Percentiles rank a stretch among this genome's conserved stretches.
Conservation (phyloP, 2,329 filamentous ascomycete genomes). For the Pseudogymnoascus sp. region DNA sequence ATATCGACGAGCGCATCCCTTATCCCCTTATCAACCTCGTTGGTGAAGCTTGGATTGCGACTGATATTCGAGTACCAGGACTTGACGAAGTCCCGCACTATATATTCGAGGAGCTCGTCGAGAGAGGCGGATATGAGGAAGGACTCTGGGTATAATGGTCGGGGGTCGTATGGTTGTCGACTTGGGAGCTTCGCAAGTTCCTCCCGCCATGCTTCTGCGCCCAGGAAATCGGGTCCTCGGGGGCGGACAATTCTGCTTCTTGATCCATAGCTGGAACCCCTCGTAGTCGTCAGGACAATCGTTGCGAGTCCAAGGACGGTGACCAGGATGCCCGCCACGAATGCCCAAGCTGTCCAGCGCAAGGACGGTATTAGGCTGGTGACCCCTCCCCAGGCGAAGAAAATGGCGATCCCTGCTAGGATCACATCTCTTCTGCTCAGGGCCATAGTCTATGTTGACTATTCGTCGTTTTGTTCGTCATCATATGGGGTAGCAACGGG, state of each 20-base stretch:
- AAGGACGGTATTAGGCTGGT: conserved; percentile 76
- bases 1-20: conserved; percentile 64
- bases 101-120: conserved; percentile 67
- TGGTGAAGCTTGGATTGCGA: conserved; percentile 66
- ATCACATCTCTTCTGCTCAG: conserved; percentile 66
- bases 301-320: conserved; percentile 46
- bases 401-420: conserved; percentile 58
- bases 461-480: conserved; percentile 24
- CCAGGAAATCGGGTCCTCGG: conserved; percentile 51
- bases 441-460: conserved; percentile 45
- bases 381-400: conserved; percentile 82
- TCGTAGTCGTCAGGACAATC: conserved; percentile 55
- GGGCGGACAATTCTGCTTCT: conserved; percentile 35
- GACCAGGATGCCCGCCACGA: conserved; percentile 60
- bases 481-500: conserved; percentile 19
- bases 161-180: conserved; percentile 58
- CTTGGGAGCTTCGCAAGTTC: conserved; percentile 60
- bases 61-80: conserved; percentile 89
- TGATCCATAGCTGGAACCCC: conserved; percentile 37
- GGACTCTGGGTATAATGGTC: conserved; percentile 67
- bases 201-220: conserved; percentile 55
- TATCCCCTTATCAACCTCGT: conserved; percentile 78
- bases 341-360: conserved; percentile 79
- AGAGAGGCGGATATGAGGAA: conserved; percentile 71
- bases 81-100: conserved; percentile 75